Percentiles rank a stretch among this genome's conserved stretches.
phyloP scores from a whole-genome alignment of 805 yeast species.

The Saccharomycodes ludwigii region DNA sequence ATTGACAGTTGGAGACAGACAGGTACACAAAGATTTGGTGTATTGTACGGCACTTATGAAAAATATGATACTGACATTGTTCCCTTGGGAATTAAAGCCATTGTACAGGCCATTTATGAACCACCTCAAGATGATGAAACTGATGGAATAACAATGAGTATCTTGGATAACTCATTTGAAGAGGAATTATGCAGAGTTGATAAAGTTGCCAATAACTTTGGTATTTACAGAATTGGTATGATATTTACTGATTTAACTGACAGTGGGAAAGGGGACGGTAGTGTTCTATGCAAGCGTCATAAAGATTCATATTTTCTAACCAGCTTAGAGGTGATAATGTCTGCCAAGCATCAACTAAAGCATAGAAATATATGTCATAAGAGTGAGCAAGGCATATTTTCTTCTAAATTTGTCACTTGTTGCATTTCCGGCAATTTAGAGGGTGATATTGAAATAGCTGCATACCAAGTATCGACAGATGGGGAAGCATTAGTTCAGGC shows the following conservation, averaged over 20 bases:
- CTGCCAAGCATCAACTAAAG: conserved; percentile 63
- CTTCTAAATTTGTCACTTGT: conserved; percentile 90
- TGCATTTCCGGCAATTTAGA: conserved; percentile 79
- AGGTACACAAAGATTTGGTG: conserved; percentile 79
- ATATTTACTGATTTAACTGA: conserved; percentile 86
- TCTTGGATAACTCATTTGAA: conserved; percentile 24
- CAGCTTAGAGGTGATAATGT: conserved; percentile 75
- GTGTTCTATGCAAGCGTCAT: conserved; percentile 87
- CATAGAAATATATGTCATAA: conserved; percentile 54
- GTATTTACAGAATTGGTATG: conserved; percentile 64
- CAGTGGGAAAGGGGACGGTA: conserved; percentile 75
- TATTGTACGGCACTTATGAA: conserved; percentile 72
- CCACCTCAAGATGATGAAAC: conserved; percentile 79
- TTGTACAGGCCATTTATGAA: conserved; percentile 87
- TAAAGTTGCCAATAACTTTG: conserved; percentile 42
- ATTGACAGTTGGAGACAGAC: conserved; percentile 87
- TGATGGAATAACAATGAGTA: conserved; percentile 67
- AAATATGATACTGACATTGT: conserved; percentile 44
- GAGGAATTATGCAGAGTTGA: conserved; percentile 44
- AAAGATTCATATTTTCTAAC: conserved; percentile 81
- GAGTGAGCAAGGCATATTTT: conserved; percentile 50
- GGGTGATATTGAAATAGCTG: conserved; percentile 81
- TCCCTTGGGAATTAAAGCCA: conserved; percentile 89
- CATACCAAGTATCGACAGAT: conserved; percentile 79
- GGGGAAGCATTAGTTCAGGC: conserved; percentile 86